phyloP scores from a whole-genome alignment of 306 rosid genomes.

The Luffa acutangula region DNA sequence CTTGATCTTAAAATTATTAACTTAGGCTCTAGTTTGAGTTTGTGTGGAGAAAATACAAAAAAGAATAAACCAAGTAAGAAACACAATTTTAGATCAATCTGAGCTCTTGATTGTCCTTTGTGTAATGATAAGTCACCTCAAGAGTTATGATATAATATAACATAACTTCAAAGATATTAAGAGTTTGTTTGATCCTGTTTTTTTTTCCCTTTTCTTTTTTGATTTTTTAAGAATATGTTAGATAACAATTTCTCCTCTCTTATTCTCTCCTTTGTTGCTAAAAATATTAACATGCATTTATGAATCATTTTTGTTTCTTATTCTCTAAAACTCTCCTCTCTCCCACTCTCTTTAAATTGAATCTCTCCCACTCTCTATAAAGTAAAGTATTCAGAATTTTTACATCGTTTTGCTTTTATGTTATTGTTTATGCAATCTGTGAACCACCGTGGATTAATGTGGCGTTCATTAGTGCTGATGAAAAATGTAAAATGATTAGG shows the following conservation, averaged over 20 bases:
- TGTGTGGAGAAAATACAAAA: background rate
- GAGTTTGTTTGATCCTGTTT: background rate
- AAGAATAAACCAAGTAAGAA: background rate
- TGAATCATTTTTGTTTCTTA: too few species aligned
- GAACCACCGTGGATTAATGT: too few species aligned
- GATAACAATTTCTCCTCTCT: background rate
- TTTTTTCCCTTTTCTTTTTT: too few species aligned
- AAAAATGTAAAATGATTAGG: too few species aligned
- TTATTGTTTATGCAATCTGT: too few species aligned
- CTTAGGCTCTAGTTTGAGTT: background rate
- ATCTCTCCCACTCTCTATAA: background rate
- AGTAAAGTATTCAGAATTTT: background rate
- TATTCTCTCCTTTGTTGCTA: background rate
- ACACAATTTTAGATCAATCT: background rate
- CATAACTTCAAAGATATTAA: background rate
- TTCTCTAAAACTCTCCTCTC: too few species aligned
- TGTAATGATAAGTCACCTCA: background rate
- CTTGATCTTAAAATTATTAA: background rate
- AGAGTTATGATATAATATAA: background rate
- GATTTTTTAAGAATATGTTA: background rate
- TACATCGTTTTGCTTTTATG: too few species aligned
- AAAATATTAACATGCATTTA: too few species aligned
- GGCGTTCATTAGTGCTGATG: too few species aligned
- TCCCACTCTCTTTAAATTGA: background rate
- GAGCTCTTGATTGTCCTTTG: background rate